These are phyloP conservation scores for Cyphellophora attinorum DNA, from an alignment of 2,329 filamentous ascomycete genomes.

Conservation along the genomic window DNA sequence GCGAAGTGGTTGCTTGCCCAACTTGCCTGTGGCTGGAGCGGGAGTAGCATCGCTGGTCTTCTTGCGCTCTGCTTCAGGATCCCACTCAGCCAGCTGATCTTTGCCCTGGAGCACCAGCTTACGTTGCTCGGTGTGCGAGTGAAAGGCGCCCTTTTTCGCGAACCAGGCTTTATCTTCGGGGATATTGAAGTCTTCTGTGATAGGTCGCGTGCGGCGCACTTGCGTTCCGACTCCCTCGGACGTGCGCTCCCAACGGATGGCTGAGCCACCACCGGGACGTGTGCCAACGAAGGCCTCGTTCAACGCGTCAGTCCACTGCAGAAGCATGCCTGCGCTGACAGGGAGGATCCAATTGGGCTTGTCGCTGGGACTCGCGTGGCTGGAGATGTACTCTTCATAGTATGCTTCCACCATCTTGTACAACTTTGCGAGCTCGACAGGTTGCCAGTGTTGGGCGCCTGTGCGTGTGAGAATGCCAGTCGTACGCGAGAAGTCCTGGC, in stretches of 20 bases:
- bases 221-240: conserved; percentile 6
- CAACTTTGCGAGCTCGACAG: conserved; percentile 20
- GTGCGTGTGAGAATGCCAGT: not conserved
- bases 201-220: conserved; percentile 1
- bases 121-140: not conserved
- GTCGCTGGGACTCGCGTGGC: conserved; percentile 1
- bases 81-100: not conserved
- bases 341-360: conserved; percentile 2
- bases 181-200: conserved; percentile 6
- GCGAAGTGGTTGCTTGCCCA: not conserved
- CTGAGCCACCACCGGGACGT: not conserved
- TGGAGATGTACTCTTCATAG: conserved; percentile 1
- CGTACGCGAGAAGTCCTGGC: conserved; percentile 5
- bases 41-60: not conserved
- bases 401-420: conserved; percentile 5
- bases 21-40: not conserved
- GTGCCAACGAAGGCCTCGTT: conserved; percentile 11
- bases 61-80: not conserved
- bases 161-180: conserved; percentile 5
- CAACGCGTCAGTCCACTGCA: conserved; percentile 6
- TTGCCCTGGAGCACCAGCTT: not conserved
- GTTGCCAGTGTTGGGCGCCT: conserved; percentile 5
- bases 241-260: conserved; percentile 6
- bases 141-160: not conserved
- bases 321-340: conserved; percentile 3